Conservation (phyloP, 352 stramenopile genomes). For the Phytopythium cucurbitacearum region DNA sequence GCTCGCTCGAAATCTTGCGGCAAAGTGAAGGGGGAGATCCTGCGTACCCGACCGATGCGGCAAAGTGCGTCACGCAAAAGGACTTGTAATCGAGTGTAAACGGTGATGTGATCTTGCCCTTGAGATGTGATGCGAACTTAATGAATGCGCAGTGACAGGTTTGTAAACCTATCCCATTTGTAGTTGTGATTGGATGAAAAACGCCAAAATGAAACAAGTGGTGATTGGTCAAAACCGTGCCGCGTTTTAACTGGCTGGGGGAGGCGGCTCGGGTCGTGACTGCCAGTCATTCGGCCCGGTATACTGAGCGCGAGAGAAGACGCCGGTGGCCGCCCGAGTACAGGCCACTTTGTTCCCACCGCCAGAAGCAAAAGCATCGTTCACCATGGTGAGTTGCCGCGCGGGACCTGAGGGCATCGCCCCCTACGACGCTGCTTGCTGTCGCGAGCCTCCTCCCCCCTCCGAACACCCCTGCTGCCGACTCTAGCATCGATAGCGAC, state of each 20-base stretch:
- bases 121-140: neutral
- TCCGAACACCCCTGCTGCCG: neutral
- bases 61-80: too few relatives aligned
- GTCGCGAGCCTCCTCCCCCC: constrained; percentile 1
- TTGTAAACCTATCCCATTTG: constrained; percentile 2
- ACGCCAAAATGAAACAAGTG: neutral
- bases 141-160: neutral
- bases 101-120: neutral
- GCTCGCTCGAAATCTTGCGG: constrained; percentile 13
- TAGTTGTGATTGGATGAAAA: constrained; percentile 21
- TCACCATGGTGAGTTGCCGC: constrained; percentile 65
- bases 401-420: neutral
- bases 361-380: constrained; percentile 85
- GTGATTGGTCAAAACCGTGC: constrained; percentile 27
- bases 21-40: constrained; percentile 17
- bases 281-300: constrained; percentile 72
- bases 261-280: constrained; percentile 36
- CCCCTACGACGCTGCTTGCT: constrained; percentile 2
- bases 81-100: neutral
- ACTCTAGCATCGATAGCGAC: too few relatives aligned
- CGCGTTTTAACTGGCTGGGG: constrained; percentile 32
- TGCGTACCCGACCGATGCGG: neutral
- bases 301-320: constrained; percentile 65
- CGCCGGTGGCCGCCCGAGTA: constrained; percentile 23
- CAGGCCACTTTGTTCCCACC: constrained; percentile 71